Evolutionary conservation across 2,329 filamentous ascomycete species (phyloP), one percentile per base, ranked within the genome.

Genomic region (Dissoconium aciculare): DNA sequence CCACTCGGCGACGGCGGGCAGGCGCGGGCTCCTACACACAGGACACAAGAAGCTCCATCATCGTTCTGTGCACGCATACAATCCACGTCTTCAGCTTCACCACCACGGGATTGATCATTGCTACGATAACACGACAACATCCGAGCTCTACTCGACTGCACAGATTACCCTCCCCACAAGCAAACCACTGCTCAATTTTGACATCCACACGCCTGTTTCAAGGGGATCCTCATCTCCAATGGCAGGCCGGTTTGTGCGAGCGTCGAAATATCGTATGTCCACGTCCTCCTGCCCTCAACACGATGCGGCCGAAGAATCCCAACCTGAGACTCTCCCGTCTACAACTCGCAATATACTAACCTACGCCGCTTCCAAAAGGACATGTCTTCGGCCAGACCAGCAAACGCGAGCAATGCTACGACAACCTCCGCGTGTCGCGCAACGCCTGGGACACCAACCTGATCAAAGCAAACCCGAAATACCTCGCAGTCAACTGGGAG

Each of bases 371-470:
- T 42, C 34, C 58, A 94, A n/a, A n/a, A n/a, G 87, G 87, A 68
- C 89, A 98, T 69, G 80, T 98, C 64, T 98, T 94, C 66, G 89
- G 89, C 56, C 89, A 91, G 63, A 65, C 83, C 40, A 91, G 85
- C 44, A 78, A 82, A 61, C 94, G 93, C 71, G 89, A 98, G 58
- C 81, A 82, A 70, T 94, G 85, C 67, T 98, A 95, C 63, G 89
- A 98, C 60, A 95, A 95, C 60, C 66, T 98, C 46, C 82, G 83
- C 56, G 83, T 98, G 59, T 94, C 84, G 53, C 82, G 79, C 60
- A 98, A 98, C 74, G 89, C 89, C 33, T 98, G 89, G 89, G 89
- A 98, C 59, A 94, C 85, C 51, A 98, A 98, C 64, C 66, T 98
- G 53, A 71, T 95, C 63, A 95, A 95, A 78, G 89, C 74, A 56